Base-by-base conservation (phyloP, 768 basidiomycete genomes). In the Nidula microcarpa region DNA sequence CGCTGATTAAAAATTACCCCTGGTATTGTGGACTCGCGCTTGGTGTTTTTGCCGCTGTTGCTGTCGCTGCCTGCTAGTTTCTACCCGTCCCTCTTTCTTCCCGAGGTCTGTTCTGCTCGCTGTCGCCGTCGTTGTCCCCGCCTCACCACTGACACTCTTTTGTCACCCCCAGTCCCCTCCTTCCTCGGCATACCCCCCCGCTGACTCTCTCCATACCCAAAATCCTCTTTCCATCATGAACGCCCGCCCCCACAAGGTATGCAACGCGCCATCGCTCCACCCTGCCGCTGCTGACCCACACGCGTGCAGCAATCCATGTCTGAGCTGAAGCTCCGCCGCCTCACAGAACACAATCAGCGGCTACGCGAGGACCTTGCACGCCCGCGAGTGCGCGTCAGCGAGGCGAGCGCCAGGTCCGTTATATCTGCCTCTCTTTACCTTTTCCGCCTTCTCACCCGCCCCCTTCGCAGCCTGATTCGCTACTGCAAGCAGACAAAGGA, bases 401-500 rank as follows among this genome's bases (percentile, higher is more conserved):
- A 97, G 71, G 95, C 95, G 37, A 89, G 86, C 64, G 77, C 87
- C 60, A 91, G 86, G 93, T 93, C 60, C 57, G 86, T 74, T 30
- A 16, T 23, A 23, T 23, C 32, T 52, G 8, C 33, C 17, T 33
- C 45, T 44, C 3, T 43, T 4, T 3, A 4, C 33, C 23, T 49
- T 36, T 11, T 16, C 18, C 30, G 46, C 18, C 33, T 43, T 16
- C 23, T 16, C 17, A 30, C 23, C 32, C 1, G 43, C 4, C 33
- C 35, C 11, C 50, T 36, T 53, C 39, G 13, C 67, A 98, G 95
- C 66, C 70, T 98, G 60, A 95, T 98, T 64, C 86, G 89, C 45
- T 97, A 92, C 68, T 95, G 93, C 81, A 93, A 92, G 72, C 87
- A 86, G 43, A 97, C 94, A 23, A 91, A 90, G 66, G 95, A 97